These are phyloP conservation scores for Alternaria brassicicola DNA, from an alignment of 2,329 filamentous ascomycete species.

Conservation along the genomic window DNA sequence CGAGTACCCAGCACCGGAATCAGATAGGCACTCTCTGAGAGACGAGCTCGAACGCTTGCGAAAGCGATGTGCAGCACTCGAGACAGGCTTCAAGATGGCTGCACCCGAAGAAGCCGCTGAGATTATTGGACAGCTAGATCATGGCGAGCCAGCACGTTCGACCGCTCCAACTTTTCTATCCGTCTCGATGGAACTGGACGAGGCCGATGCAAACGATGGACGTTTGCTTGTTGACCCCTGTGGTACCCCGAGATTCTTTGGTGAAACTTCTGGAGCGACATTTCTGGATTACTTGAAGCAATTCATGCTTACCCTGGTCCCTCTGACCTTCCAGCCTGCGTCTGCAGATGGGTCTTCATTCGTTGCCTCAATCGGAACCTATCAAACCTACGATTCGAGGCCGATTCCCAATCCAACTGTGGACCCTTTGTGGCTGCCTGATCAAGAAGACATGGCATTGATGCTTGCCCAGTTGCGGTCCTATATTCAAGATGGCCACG, in stretches of 20 bases:
- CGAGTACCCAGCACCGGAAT: conserved; percentile 31
- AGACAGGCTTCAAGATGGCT: conserved; percentile 22
- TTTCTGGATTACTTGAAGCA: conserved; percentile 35
- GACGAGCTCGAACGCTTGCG: conserved; percentile 32
- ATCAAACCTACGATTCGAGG: conserved; percentile 39
- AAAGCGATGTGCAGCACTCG: conserved; percentile 28
- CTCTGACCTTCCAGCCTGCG: conserved; percentile 22
- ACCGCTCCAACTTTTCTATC: conserved; percentile 16
- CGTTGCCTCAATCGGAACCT: conserved; percentile 28
- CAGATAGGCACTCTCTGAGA: conserved; percentile 25
- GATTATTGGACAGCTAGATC: conserved; percentile 19
- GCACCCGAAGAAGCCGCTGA: conserved; percentile 24
- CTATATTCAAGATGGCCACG: conserved; percentile 35
- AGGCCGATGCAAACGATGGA: conserved; percentile 15
- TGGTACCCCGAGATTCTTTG: conserved; percentile 27
- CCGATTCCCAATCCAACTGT: conserved; percentile 33
- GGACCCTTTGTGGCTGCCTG: conserved; percentile 35
- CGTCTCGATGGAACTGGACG: conserved; percentile 10
- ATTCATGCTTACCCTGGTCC: conserved; percentile 34
- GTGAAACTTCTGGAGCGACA: conserved; percentile 35
- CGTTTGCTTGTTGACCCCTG: conserved; percentile 29
- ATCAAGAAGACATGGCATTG: conserved; percentile 22
- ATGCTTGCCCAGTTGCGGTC: conserved; percentile 31
- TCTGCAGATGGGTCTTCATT: conserved; percentile 28
- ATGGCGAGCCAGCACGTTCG: conserved; percentile 10